These are phyloP conservation scores for Vigna angularis DNA, from an alignment of 306 rosid genomes.

Conservation along the genomic window DNA sequence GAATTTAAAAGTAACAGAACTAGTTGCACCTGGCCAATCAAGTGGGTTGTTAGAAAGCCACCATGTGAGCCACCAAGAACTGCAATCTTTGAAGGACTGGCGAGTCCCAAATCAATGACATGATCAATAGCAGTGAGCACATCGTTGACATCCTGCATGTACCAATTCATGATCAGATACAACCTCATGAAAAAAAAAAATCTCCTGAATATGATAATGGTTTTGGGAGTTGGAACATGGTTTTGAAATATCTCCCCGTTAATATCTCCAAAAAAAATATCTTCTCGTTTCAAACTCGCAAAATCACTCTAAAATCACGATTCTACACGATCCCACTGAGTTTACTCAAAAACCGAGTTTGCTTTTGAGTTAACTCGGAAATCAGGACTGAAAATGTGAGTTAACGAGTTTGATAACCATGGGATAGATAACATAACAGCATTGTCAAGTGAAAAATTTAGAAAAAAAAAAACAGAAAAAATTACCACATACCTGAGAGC, in stretches of 20 bases:
- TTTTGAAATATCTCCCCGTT: neutral
- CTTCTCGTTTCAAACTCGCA: too few relatives aligned
- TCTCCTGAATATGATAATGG: slow-evolving; percentile 16
- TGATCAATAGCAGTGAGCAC: slow-evolving; percentile 84
- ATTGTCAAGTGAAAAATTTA: slow-evolving; percentile 19
- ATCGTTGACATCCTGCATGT: slow-evolving; percentile 86
- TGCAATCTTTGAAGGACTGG: slow-evolving; percentile 75
- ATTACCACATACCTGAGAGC: slow-evolving; percentile 75
- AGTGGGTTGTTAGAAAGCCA: slow-evolving; percentile 95
- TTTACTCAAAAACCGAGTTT: too few relatives aligned
- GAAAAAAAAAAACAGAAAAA: slow-evolving; percentile 18
- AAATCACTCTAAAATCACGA: too few relatives aligned
- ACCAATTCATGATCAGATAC: slow-evolving; percentile 34
- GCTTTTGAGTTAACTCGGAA: too few relatives aligned
- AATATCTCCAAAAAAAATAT: too few relatives aligned
- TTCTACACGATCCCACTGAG: too few relatives aligned
- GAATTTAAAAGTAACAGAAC: slow-evolving; percentile 27
- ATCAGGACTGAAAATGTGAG: too few relatives aligned
- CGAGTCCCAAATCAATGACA: slow-evolving; percentile 72
- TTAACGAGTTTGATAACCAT: too few relatives aligned
- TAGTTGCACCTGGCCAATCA: slow-evolving; percentile 90
- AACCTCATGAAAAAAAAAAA: neutral
- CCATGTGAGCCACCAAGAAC: slow-evolving; percentile 96
- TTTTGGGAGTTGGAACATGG: slow-evolving; percentile 41
- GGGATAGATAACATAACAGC: slow-evolving; percentile 35